Percentiles rank a stretch among this genome's conserved stretches.
Conservation (phyloP, 2,329 filamentous ascomycete genomes). For the Emericellopsis cladophorae region DNA sequence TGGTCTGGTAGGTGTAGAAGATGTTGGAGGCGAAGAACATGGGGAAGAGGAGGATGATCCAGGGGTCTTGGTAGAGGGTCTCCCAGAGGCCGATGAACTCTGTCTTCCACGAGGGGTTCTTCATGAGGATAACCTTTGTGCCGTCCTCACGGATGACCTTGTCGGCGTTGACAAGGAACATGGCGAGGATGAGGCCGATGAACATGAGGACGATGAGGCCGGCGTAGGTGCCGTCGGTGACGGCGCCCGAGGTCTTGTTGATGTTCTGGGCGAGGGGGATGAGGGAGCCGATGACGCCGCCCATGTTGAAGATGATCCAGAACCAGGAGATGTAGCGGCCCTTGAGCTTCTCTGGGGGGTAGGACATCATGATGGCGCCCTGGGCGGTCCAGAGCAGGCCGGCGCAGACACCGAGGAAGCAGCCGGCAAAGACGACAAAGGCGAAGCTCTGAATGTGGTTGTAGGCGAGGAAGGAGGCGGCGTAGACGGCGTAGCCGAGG, state of each 20-base stretch:
- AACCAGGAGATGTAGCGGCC: conserved; percentile 84
- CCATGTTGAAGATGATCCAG: conserved; percentile 92
- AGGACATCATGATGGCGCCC: conserved; percentile 82
- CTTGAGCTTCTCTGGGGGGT: conserved; percentile 70
- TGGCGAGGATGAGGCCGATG: conserved; percentile 54
- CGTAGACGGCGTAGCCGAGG: conserved; percentile 63
- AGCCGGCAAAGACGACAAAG: conserved; percentile 67
- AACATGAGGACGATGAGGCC: conserved; percentile 79
- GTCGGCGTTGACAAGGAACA: conserved; percentile 58
- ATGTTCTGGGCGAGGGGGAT: conserved; percentile 67
- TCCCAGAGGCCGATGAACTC: conserved; percentile 68
- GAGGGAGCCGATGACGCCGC: conserved; percentile 73
- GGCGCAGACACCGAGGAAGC: conserved; percentile 64
- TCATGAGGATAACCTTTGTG: conserved; percentile 73
- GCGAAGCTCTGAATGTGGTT: conserved; percentile 6
- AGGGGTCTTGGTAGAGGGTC: conserved; percentile 57
- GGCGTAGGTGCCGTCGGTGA: conserved; percentile 73
- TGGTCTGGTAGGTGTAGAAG: conserved; percentile 78
- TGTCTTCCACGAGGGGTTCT: conserved; percentile 75
- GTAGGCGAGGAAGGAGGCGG: conserved; percentile 6
- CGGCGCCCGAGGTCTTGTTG: conserved; percentile 37
- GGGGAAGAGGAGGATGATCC: conserved; percentile 62
- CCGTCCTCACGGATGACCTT: conserved; percentile 66
- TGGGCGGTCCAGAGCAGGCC: conserved; percentile 74
- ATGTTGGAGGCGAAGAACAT: conserved; percentile 72